phyloP scores from a whole-genome alignment of 2,329 filamentous ascomycete genomes.

The Hymenoscyphus fraxineus region DNA sequence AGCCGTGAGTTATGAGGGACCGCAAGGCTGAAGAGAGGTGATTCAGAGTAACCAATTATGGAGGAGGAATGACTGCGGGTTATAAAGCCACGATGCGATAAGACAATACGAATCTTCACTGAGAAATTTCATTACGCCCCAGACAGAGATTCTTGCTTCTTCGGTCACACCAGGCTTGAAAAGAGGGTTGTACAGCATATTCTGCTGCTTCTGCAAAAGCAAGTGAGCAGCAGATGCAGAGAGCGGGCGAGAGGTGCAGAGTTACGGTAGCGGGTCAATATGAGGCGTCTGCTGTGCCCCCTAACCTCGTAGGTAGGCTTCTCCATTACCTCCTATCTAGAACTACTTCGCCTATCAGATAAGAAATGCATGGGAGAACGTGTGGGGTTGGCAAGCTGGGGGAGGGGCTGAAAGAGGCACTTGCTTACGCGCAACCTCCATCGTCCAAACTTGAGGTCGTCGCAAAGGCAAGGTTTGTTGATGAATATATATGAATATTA shows the following conservation, averaged over 20 bases:
- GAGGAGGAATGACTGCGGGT: background rate
- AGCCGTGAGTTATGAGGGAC: background rate
- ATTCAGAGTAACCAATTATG: background rate
- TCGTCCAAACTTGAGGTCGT: background rate
- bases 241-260: background rate
- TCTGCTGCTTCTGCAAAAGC: constrained; percentile 1
- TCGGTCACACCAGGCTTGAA: background rate
- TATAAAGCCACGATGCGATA: background rate
- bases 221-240: constrained; percentile 1
- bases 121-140: background rate
- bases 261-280: background rate
- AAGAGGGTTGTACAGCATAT: background rate
- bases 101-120: background rate
- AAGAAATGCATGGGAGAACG: background rate
- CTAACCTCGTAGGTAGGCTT: background rate
- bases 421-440: background rate
- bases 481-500: background rate
- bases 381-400: background rate
- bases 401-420: background rate
- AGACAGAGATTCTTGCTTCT: background rate
- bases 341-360: background rate
- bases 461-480: background rate
- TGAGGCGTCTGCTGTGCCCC: background rate
- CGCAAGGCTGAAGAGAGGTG: constrained; percentile 1
- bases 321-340: background rate